Conservation (phyloP, 1,284 basidiomycete genomes). For the Puccinia coronata region DNA sequence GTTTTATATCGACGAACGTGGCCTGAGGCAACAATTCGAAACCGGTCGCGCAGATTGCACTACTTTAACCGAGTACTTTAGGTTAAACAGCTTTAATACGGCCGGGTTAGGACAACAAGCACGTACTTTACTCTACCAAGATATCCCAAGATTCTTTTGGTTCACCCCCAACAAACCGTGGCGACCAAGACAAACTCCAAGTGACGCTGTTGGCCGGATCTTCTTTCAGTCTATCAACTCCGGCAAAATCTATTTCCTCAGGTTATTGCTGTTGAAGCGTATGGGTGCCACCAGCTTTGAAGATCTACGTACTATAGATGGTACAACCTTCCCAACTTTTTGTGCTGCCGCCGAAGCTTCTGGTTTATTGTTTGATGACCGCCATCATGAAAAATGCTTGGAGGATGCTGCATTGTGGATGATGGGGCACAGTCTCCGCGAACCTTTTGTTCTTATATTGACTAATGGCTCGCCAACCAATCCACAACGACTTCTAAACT, state of each 20-base stretch:
- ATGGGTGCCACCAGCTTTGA: background rate
- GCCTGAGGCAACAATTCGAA: no score
- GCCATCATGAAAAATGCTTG: no score
- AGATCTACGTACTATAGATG: background rate
- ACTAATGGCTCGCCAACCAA: no score
- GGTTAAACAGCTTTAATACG: no score
- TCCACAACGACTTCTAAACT: no score
- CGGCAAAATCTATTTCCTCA: constrained; percentile 1
- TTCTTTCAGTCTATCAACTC: background rate
- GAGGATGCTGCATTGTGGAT: no score
- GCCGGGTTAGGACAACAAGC: no score
- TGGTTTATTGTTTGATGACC: constrained; percentile 5
- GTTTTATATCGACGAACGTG: no score
- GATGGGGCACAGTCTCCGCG: no score
- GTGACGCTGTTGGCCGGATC: background rate
- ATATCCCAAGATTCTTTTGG: constrained; percentile 8
- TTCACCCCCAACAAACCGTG: background rate
- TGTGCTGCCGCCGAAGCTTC: background rate
- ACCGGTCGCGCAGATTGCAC: no score
- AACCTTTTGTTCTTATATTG: no score
- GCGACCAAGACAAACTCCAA: background rate
- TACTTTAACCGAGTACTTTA: no score
- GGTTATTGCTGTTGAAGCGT: background rate
- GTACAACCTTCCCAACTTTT: background rate
- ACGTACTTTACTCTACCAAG: background rate